These are phyloP conservation scores for Fomes fomentarius DNA, from an alignment of 1,284 basidiomycete species.

Conservation along the genomic window DNA sequence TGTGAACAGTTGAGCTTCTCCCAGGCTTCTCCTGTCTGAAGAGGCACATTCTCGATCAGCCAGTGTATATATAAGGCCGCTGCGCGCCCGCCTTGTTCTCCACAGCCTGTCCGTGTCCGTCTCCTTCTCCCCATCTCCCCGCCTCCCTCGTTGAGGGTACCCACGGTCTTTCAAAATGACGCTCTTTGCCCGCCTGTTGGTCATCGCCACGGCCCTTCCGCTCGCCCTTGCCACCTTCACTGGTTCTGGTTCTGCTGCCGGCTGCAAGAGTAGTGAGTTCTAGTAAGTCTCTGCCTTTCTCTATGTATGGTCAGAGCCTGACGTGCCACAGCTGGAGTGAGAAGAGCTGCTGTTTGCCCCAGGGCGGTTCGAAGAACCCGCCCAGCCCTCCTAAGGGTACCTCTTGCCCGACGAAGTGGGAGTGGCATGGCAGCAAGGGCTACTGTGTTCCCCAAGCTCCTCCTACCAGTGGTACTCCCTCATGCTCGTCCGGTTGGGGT, in stretches of 20 bases:
- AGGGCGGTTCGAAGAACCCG: slow-evolving; percentile 46
- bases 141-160: slow-evolving; percentile 28
- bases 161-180: slow-evolving; percentile 36
- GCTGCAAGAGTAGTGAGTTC: slow-evolving; percentile 26
- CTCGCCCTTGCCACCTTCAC: slow-evolving; percentile 29
- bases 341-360: slow-evolving; percentile 52
- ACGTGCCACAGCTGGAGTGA: slow-evolving; percentile 40
- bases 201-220: slow-evolving; percentile 32
- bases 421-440: slow-evolving; percentile 38
- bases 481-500: slow-evolving; percentile 45
- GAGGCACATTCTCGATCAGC: slow-evolving; percentile 13
- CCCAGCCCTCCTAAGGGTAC: slow-evolving; percentile 51
- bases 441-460: slow-evolving; percentile 49
- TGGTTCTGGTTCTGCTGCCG: slow-evolving; percentile 10
- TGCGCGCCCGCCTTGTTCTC: slow-evolving; percentile 10
- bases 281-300: slow-evolving; percentile 21
- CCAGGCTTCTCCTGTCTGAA: no score
- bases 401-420: slow-evolving; percentile 41
- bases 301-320: background rate
- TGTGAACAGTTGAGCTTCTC: slow-evolving; percentile 13
- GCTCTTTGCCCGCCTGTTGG: slow-evolving; percentile 30
- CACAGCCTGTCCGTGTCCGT: slow-evolving; percentile 29
- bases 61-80: slow-evolving; percentile 23
- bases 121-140: slow-evolving; percentile 14
- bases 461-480: slow-evolving; percentile 35